phyloP scores from a whole-genome alignment of 768 basidiomycete genomes.

The Lentinula boryana region DNA sequence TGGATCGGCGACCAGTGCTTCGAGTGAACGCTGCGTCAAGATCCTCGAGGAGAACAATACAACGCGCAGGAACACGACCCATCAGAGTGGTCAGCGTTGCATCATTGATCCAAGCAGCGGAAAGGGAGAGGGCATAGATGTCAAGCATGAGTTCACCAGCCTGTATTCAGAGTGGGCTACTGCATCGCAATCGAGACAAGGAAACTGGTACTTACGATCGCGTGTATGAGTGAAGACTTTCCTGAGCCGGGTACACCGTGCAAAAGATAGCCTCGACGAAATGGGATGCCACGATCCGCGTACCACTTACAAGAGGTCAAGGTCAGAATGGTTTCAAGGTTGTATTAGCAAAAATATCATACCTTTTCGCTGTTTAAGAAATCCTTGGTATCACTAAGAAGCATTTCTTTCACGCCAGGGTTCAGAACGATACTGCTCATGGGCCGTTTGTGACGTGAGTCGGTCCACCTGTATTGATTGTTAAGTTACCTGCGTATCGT shows the following conservation, averaged over 20 bases:
- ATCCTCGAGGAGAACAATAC: slow-evolving; percentile 86
- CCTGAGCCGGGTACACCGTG: slow-evolving; percentile 84
- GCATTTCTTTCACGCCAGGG: slow-evolving; percentile 86
- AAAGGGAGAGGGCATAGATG: slow-evolving; percentile 87
- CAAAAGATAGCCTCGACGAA: slow-evolving; percentile 82
- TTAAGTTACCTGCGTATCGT: slow-evolving; percentile 32
- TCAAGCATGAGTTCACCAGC: slow-evolving; percentile 83
- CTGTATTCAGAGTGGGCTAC: slow-evolving; percentile 43
- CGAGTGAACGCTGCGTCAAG: slow-evolving; percentile 86
- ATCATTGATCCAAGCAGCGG: slow-evolving; percentile 84
- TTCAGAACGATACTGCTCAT: slow-evolving; percentile 83
- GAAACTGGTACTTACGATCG: background rate
- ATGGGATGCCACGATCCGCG: slow-evolving; percentile 88
- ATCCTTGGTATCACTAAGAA: slow-evolving; percentile 74
- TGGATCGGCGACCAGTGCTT: slow-evolving; percentile 56
- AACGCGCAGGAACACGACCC: slow-evolving; percentile 79
- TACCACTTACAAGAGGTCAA: slow-evolving; percentile 56
- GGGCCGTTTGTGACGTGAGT: slow-evolving; percentile 84
- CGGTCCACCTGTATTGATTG: slow-evolving; percentile 37
- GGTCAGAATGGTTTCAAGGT: background rate
- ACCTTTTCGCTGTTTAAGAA: slow-evolving; percentile 83
- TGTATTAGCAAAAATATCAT: slow-evolving; percentile 11
- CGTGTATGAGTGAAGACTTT: slow-evolving; percentile 81
- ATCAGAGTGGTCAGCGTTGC: slow-evolving; percentile 80
- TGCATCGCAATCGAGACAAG: background rate